These are phyloP conservation scores for Pichia sp. DNA, from an alignment of 1,139 yeast species.

Conservation along the genomic window DNA sequence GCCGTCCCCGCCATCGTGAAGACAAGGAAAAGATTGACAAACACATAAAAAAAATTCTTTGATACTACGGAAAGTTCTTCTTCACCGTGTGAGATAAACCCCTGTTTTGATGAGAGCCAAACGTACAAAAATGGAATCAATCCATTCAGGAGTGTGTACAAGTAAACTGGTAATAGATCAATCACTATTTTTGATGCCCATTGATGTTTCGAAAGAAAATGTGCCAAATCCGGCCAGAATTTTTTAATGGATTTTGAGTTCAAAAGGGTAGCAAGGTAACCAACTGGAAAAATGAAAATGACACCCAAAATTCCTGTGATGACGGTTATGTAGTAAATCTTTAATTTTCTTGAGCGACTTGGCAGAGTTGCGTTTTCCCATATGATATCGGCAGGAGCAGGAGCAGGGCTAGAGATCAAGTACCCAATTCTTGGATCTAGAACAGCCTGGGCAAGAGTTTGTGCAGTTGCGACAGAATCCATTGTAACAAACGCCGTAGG, in stretches of 20 bases:
- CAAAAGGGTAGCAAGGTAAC: conserved; percentile 68
- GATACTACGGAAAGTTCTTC: conserved; percentile 71
- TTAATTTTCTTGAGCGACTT: conserved; percentile 49
- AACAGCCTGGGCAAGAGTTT: conserved; percentile 82
- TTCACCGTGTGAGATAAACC: conserved; percentile 70
- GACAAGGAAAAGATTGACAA: conserved; percentile 72
- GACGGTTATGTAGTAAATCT: conserved; percentile 57
- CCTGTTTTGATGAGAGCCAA: conserved; percentile 64
- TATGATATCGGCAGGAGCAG: conserved; percentile 75
- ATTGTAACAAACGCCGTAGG: conserved; percentile 76
- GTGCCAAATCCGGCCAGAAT: conserved; percentile 72
- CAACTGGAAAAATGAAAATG: conserved; percentile 64
- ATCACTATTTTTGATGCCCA: conserved; percentile 73
- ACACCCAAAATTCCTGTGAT: conserved; percentile 61
- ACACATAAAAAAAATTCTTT: conserved; percentile 73
- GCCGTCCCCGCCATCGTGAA: conserved; percentile 81
- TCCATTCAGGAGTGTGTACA: conserved; percentile 65
- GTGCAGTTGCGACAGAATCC: conserved; percentile 83
- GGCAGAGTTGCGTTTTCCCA: conserved; percentile 71
- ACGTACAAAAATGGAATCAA: conserved; percentile 67
- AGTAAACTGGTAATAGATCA: conserved; percentile 70
- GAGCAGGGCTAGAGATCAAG: conserved; percentile 66
- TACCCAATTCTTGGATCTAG: conserved; percentile 73
- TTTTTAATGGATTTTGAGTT: conserved; percentile 67
- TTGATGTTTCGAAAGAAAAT: conserved; percentile 51